These are phyloP conservation scores for Ogataea chonburiensis DNA, from an alignment of 805 yeast genomes.

Conservation along the genomic window DNA sequence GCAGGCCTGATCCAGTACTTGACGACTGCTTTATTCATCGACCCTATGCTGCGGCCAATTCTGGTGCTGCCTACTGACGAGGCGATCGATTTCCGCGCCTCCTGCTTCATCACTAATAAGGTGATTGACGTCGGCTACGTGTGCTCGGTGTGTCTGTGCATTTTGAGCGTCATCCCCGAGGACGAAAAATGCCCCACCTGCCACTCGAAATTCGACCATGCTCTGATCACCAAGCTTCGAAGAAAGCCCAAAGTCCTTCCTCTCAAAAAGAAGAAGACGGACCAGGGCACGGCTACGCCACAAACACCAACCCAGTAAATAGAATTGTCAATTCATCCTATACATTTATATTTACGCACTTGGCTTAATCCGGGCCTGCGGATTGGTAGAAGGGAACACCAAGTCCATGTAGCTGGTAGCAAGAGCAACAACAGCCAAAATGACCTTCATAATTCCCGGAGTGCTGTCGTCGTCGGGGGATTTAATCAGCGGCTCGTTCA, in stretches of 20 bases:
- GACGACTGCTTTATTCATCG: conserved; percentile 78
- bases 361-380: conserved; percentile 28
- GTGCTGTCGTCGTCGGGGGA: conserved; percentile 34
- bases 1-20: conserved; percentile 81
- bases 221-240: conserved; percentile 54
- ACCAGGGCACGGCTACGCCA: no score
- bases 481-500: conserved; percentile 38
- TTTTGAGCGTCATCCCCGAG: conserved; percentile 66
- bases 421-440: conserved; percentile 48
- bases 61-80: conserved; percentile 79
- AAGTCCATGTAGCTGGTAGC: conserved; percentile 51
- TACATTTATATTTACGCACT: no score
- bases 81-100: conserved; percentile 89
- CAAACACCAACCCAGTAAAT: no score
- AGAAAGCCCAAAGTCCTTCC: conserved; percentile 50
- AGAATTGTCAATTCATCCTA: no score
- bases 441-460: conserved; percentile 46
- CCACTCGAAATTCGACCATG: conserved; percentile 69
- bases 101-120: conserved; percentile 87
- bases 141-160: conserved; percentile 91
- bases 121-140: conserved; percentile 93
- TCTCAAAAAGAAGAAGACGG: conserved; percentile 22
- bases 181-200: conserved; percentile 82
- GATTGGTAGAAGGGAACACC: conserved; percentile 44
- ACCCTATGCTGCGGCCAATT: conserved; percentile 76